Base-by-base conservation (phyloP, 2,329 filamentous ascomycete species). In the Colletotrichum scovillei region DNA sequence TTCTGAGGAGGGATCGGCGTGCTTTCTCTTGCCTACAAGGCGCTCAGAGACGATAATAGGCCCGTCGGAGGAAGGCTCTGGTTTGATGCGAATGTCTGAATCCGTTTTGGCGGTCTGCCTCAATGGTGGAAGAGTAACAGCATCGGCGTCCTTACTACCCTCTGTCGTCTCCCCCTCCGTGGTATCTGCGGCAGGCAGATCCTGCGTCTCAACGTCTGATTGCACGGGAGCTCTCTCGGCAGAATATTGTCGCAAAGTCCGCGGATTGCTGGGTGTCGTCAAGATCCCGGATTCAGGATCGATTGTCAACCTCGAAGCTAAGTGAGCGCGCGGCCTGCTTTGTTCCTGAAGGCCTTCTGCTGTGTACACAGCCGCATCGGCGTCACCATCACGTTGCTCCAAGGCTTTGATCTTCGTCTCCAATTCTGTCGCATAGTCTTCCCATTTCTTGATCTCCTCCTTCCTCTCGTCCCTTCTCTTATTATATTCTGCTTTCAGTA, bases 1-100 rank as follows among this genome's bases (percentile, higher is more conserved):
- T 4, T 76, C 77, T 3, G 66, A 9, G 8, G 35, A 9, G n/a
- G 55, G 22, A 11, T 80, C 58, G 9, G 63, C 11, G 75, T 72
- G 19, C 75, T 85, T 88, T 62, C 87, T 82, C 75, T 89, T 90
- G 58, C 84, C 84, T 1, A 90, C 78, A 22, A 78, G 77, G 16
- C 87, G 85, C 73, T 89, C 88, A 4, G 84, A 89, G 2, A 91
- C 79, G 6, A 91, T 77, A 1, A 90, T 80, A 0, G 86, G 88
- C 2, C 77, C 78, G 69, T 91, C 88, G 0, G 89, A 91, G 5
- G 86, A 88, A 2, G 16, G 86, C 74, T 90, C 88, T n/a, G 80
- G 69, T 76, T 91, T 90, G 28, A 90, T 76, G 14, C 30, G 24
- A 22, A 73, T 30, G 22, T 68, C 69, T 6, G 58, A 26, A 26